phyloP scores from a whole-genome alignment of 169 alveolate species.

The Eimeria sp. region DNA sequence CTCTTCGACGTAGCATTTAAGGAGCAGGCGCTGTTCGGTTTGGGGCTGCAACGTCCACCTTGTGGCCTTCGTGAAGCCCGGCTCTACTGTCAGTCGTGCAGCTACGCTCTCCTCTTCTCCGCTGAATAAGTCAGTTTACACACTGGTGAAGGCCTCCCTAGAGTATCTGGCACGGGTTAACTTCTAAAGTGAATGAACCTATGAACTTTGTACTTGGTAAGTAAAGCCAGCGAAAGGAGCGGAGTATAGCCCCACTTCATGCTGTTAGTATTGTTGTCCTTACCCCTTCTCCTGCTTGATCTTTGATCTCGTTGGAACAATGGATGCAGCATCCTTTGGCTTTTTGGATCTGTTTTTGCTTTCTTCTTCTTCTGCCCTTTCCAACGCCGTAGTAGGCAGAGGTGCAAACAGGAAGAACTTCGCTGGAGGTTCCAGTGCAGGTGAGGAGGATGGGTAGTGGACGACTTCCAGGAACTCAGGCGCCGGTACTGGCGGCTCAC shows the following conservation, averaged over 20 bases:
- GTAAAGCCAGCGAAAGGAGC: neutral
- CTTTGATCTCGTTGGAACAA: slow-evolving; percentile 80
- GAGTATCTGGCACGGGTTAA: neutral
- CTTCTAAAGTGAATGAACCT: neutral
- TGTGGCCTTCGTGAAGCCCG: slow-evolving; percentile 42
- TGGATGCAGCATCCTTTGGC: slow-evolving; percentile 9
- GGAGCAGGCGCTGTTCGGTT: slow-evolving; percentile 59
- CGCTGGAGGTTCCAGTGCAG: slow-evolving; percentile 35
- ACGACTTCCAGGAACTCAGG: slow-evolving; percentile 69
- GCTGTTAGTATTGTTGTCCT: slow-evolving; percentile 80
- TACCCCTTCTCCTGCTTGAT: slow-evolving; percentile 88
- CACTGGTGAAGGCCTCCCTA: neutral
- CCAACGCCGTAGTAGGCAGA: slow-evolving; percentile 75
- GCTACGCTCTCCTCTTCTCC: slow-evolving; percentile 62
- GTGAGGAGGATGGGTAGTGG: slow-evolving; percentile 45
- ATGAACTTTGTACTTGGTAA: neutral
- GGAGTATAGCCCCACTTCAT: neutral
- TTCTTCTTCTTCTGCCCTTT: slow-evolving; percentile 29
- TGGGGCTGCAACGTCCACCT: slow-evolving; percentile 76
- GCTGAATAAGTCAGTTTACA: slow-evolving; percentile 9
- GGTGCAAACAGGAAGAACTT: slow-evolving; percentile 52
- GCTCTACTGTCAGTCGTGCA: slow-evolving; percentile 45
- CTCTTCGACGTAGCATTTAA: slow-evolving; percentile 61
- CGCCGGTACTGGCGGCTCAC: slow-evolving; percentile 78
- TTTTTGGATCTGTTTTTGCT: slow-evolving; percentile 4